A percentile compares a stretch with the other conserved stretches of the same genome.
Conservation (phyloP, 1,284 basidiomycete species). For the Heterobasidion annosum region DNA sequence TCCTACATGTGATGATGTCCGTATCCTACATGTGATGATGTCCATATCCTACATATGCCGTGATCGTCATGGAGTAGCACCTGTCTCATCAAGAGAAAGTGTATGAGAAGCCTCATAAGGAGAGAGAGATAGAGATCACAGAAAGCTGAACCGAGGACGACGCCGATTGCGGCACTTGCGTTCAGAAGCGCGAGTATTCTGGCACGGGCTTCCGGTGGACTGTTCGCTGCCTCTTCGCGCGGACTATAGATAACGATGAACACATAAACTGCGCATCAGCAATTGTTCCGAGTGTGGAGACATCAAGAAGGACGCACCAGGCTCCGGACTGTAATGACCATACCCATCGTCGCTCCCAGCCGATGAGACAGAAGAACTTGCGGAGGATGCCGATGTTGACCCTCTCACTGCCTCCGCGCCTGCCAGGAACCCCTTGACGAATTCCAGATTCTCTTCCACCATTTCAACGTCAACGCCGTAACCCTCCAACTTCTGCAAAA, state of each 20-base stretch:
- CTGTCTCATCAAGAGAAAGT: too few relatives aligned
- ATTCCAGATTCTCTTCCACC: constrained; percentile 52
- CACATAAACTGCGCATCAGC: background rate
- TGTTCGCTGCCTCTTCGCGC: constrained; percentile 6
- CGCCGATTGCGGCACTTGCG: background rate
- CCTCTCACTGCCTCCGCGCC: constrained; percentile 17
- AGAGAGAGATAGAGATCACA: background rate
- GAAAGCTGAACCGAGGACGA: background rate
- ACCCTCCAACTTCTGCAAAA: constrained; percentile 55
- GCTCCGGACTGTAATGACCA: background rate
- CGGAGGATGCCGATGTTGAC: background rate
- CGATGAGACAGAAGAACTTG: background rate
- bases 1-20: background rate
- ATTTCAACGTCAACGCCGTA: constrained; percentile 48
- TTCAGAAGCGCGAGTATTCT: constrained; percentile 1
- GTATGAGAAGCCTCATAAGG: too few relatives aligned
- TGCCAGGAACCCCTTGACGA: constrained; percentile 60
- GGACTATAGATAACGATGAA: background rate
- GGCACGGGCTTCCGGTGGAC: constrained; percentile 13
- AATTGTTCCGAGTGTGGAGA: background rate
- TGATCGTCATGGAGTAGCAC: background rate
- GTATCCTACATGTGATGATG: background rate
- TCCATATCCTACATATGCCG: background rate
- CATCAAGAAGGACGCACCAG: background rate
- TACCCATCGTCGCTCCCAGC: background rate